Base-by-base conservation (phyloP, 352 stramenopile genomes). In the Globisporangium nagaii region DNA sequence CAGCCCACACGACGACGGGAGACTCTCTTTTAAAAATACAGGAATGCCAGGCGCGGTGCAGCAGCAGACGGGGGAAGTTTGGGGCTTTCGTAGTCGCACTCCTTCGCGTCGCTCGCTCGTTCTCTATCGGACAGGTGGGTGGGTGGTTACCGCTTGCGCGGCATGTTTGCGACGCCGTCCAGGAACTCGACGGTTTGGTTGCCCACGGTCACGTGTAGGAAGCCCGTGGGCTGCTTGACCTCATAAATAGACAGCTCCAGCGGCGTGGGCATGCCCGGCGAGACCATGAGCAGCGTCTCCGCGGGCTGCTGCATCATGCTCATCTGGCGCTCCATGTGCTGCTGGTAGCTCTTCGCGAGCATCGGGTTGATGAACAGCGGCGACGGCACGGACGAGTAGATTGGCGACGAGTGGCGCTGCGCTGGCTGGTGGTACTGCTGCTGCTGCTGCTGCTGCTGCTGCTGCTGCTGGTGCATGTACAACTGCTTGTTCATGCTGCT, bases 121-220 rank as follows among this genome's bases (percentile, higher is more conserved):
- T 30, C 46, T 53, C 30, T 53, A 42, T 53, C 22, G 17, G n/a
- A n/a, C n/a, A n/a, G n/a, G 15, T 20, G 20, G 19, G 5, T 47
- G 24, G 24, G 35, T 41, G 13, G 60, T 72, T 86, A 89, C 68
- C 79, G 76, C 66, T 90, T 88, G 55, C 76, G 76, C 40, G 81
- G 81, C 75, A 91, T 88, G 62, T 91, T 91, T 56, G 78, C 80
- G 10, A 91, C 81, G 45, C 81, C 81, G 51, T 89, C 81, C 15
- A 89, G 60, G 55, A 91, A 91, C 57, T 91, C 81, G 41, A 91
- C 81, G 2, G 81, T 91, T 70, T 91, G 81, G 62, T 91, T 91
- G 47, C 81, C 81, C 28, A 73, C 63, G 2, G 81, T 91, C 58
- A 91, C 81, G 62, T 91, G 81, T 24, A 91, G 70, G 50, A 87